Conservation (phyloP, 2,329 filamentous ascomycete genomes). For the Diaporthe amygdali region DNA sequence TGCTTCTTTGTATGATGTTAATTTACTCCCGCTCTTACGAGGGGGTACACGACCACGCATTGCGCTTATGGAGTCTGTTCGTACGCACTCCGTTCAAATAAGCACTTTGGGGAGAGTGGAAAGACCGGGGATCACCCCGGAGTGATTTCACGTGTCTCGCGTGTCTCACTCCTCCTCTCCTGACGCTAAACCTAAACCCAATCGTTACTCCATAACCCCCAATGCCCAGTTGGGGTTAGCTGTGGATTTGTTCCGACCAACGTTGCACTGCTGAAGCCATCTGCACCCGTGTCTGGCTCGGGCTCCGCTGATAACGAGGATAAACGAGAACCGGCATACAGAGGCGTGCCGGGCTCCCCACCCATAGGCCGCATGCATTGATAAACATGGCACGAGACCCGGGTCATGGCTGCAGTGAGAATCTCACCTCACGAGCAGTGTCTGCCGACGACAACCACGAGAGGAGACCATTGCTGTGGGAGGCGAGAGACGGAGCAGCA, state of each 20-base stretch:
- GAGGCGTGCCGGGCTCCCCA: background rate
- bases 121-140: background rate
- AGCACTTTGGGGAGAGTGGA: too few species aligned
- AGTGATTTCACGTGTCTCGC: background rate
- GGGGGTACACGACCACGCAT: too few species aligned
- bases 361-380: background rate
- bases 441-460: background rate
- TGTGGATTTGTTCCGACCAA: background rate
- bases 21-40: too few species aligned
- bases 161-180: background rate
- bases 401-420: background rate
- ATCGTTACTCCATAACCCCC: background rate
- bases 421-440: background rate
- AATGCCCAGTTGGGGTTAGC: background rate
- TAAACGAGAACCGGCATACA: background rate
- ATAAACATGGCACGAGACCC: background rate
- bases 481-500: background rate
- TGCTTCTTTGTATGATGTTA: too few species aligned
- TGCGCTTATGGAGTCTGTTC: too few species aligned
- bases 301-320: constrained; percentile 6
- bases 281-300: constrained; percentile 4
- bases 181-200: background rate
- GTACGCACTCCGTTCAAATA: too few species aligned
- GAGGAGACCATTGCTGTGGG: background rate
- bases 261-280: constrained; percentile 9